Evolutionary conservation across 2,329 filamentous ascomycete species (phyloP), one percentile per base, ranked within the genome.

Genomic region (Alternaria rosae): DNA sequence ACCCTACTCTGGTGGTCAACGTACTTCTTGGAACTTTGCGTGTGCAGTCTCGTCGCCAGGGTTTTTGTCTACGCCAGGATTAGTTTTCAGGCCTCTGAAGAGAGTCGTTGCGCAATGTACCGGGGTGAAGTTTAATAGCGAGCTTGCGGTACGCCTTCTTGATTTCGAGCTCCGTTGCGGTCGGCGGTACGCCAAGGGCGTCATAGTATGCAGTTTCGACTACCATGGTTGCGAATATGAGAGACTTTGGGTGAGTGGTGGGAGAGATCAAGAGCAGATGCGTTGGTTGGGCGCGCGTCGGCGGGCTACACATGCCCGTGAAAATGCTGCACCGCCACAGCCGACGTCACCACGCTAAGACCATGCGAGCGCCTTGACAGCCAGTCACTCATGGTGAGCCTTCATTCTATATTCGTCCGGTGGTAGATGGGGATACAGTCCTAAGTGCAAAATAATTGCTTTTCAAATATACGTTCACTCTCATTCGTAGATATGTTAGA

Each of bases 91-190:
- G 32, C 32, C 41, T 54, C 52, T 15, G 26, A 41, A 59, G 51
- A 58, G 53, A 30, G 43, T 26, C 45, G 83, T 71, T 82, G 63
- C 62, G 44, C 53, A 45, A 38, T 38, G 45, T 83, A 92, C 91
- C 92, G 67, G 93, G 93, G 80, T 97, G 94, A 75, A 97, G 92
- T 70, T 94, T 88, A 80, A 98, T 97, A 71, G 95, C 95, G 70
- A 95, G 87, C 71, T 82, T 97, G 78, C 94, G 89, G 82, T 97
- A 97, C 26, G 94, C 94, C 84, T 97, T 97, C 82, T 97, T 97
- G 82, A 97, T 97, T 79, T 97, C 93, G 53, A 97, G 87, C 79
- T 94, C 92, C 41, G 92, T 91, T 28, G 94, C 94, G 58, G 91
- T 92, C 69, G 93, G 90, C 82, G 90, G 85, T 74, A 97, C 93